Base-by-base conservation (phyloP, 2,329 filamentous ascomycete species). In the Arachnopeziza araneosa region DNA sequence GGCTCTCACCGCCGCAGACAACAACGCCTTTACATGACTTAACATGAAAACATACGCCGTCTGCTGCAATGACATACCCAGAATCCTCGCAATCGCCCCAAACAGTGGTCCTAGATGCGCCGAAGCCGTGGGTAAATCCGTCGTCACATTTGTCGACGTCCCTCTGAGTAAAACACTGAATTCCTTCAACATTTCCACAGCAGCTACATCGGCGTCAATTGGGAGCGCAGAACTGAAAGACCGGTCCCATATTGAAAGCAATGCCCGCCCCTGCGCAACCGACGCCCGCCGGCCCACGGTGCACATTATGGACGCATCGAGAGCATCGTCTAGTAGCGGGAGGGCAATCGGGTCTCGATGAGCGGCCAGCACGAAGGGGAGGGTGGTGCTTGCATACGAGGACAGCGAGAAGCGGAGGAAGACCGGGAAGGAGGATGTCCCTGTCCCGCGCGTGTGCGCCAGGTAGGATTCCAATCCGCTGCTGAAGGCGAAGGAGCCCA, bases 401-500 rank as follows among this genome's bases (percentile, higher is more conserved):
- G 83, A 81, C 6, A 93, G 75, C 2, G 89, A 91, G 23, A 90
- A 77, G 12, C 82, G 80, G 19, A 95, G 80, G 75, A 95, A 95
- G 52, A 77, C 75, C 51, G 83, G 71, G 74, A 91, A 89, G 23
- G 79, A 79, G 22, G 76, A 70, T 30, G 26, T 30, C 9, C 26
- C 26, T 30, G 21, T 73, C 63, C 50, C 72, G 73, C 74, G 77
- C 66, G 79, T 79, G 77, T 95, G 90, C 2, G 88, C 87, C 21
- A 93, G 84, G 73, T 88, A 93, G 50, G 90, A 93, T 76, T 95
- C 90, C 19, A 95, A 82, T 2, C 90, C 90, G 67, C 85, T 89
- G 77, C 86, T 90, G 77, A 93, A 95, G 69, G 90, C 90, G 75
- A 95, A 95, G n/a, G 90, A 91, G 60, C 90, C 90, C 0, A 95